Evolutionary conservation across 805 yeast genomes (phyloP).

Genomic region (Lipomyces chichibuensis): DNA sequence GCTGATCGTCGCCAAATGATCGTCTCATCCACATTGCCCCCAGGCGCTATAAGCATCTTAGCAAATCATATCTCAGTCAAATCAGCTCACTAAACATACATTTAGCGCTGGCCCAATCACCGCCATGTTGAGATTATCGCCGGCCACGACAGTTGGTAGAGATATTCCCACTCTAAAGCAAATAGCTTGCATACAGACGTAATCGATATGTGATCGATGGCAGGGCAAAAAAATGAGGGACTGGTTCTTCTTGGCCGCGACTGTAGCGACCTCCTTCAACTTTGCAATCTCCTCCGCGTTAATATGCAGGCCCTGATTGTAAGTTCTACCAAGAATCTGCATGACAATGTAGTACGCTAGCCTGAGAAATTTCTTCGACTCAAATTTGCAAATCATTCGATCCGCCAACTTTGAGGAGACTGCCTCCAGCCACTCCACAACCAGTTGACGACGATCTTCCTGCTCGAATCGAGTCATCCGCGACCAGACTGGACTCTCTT

Average conservation of each 20-base stretch:
- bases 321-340: constrained; percentile 47
- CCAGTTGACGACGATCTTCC: constrained; percentile 38
- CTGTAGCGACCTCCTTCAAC: constrained; percentile 43
- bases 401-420: constrained; percentile 42
- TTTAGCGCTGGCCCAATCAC: constrained; percentile 56
- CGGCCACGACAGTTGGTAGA: constrained; percentile 62
- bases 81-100: constrained; percentile 36
- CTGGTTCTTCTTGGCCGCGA: constrained; percentile 44
- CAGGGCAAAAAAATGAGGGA: constrained; percentile 56
- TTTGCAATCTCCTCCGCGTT: constrained; percentile 43
- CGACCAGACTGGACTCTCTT: constrained; percentile 39
- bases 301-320: constrained; percentile 50
- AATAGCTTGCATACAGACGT: constrained; percentile 59
- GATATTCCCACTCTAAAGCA: constrained; percentile 58
- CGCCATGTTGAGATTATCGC: constrained; percentile 66
- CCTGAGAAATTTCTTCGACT: constrained; percentile 40
- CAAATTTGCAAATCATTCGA: constrained; percentile 45
- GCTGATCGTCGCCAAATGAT: constrained; percentile 50
- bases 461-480: constrained; percentile 37
- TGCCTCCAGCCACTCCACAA: constrained; percentile 41
- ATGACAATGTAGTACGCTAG: constrained; percentile 45
- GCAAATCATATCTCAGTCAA: background rate
- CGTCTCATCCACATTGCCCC: constrained; percentile 66
- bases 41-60: constrained; percentile 35
- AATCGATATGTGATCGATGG: constrained; percentile 65